Conservation (phyloP, 2,329 filamentous ascomycete genomes). For the Colletotrichum musicola region DNA sequence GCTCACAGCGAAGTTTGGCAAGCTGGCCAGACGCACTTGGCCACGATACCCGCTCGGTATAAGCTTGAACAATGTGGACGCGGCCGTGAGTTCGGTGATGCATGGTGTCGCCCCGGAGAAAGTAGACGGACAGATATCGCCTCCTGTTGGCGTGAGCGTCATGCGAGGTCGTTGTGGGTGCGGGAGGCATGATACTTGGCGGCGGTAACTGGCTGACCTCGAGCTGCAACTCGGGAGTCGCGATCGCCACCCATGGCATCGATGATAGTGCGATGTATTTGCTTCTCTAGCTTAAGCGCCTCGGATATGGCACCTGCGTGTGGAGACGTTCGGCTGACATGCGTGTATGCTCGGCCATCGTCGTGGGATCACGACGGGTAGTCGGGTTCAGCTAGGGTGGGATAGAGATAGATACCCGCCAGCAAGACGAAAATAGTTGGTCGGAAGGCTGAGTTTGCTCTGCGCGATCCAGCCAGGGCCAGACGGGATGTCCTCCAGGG, state of each 20-base stretch:
- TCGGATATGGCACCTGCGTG: neutral
- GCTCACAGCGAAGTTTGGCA: neutral
- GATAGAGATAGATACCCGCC: neutral
- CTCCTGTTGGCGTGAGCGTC: no score
- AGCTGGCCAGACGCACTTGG: no score
- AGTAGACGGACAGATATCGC: no score
- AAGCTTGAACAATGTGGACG: no score
- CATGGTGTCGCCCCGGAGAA: no score
- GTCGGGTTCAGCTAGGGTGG: neutral
- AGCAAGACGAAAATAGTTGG: neutral
- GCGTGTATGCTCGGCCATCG: neutral
- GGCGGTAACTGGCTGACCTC: no score
- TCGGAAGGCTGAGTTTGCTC: neutral
- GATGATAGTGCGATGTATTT: neutral
- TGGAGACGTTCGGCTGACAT: neutral
- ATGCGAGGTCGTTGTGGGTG: no score
- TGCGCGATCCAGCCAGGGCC: neutral
- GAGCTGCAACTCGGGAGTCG: neutral
- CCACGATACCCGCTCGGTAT: no score
- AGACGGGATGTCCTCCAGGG: neutral
- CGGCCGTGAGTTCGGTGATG: no score
- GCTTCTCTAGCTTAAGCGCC: neutral
- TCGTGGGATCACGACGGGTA: neutral
- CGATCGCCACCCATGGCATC: neutral
- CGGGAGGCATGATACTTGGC: no score